Percentiles rank a stretch among this genome's conserved stretches.
These are phyloP conservation scores for Sordaria brevicollis DNA, from an alignment of 495 filamentous ascomycete genomes.

Conservation along the genomic window DNA sequence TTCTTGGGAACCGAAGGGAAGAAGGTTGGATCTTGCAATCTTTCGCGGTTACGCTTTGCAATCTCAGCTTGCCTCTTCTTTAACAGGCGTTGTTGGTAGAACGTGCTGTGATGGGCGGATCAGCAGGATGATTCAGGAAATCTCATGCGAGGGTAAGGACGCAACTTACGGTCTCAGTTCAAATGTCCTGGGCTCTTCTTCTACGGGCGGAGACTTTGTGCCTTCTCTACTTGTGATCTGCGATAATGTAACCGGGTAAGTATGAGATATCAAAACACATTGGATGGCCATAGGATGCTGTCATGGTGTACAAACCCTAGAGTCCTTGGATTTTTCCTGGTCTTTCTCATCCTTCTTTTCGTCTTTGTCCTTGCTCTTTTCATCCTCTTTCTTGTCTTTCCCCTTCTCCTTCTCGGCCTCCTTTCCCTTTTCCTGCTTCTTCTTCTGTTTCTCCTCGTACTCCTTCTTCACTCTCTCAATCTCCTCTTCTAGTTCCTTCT, in stretches of 20 bases:
- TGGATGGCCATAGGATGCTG: slow-evolving; percentile 7
- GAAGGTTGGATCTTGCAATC: slow-evolving; percentile 62
- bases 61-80: slow-evolving; percentile 69
- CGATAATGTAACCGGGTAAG: background rate
- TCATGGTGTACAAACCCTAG: slow-evolving; percentile 34
- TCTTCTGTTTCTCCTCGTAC: slow-evolving; percentile 61
- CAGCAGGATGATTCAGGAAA: background rate
- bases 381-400: slow-evolving; percentile 40
- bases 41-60: slow-evolving; percentile 71
- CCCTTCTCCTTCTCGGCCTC: slow-evolving; percentile 35
- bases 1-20: slow-evolving; percentile 79
- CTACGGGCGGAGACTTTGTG: slow-evolving; percentile 33
- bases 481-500: slow-evolving; percentile 62
- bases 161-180: slow-evolving; percentile 65
- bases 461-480: slow-evolving; percentile 64
- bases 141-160: background rate
- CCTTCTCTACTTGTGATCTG: slow-evolving; percentile 23
- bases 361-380: slow-evolving; percentile 44
- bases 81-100: slow-evolving; percentile 77
- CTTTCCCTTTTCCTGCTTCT: slow-evolving; percentile 40
- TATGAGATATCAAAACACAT: background rate
- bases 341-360: slow-evolving; percentile 31
- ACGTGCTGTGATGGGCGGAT: slow-evolving; percentile 43
- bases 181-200: slow-evolving; percentile 69
- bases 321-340: slow-evolving; percentile 42